Evolutionary conservation across 2,329 filamentous ascomycete species (phyloP).

Genomic region (Metarhizium anisopliae): DNA sequence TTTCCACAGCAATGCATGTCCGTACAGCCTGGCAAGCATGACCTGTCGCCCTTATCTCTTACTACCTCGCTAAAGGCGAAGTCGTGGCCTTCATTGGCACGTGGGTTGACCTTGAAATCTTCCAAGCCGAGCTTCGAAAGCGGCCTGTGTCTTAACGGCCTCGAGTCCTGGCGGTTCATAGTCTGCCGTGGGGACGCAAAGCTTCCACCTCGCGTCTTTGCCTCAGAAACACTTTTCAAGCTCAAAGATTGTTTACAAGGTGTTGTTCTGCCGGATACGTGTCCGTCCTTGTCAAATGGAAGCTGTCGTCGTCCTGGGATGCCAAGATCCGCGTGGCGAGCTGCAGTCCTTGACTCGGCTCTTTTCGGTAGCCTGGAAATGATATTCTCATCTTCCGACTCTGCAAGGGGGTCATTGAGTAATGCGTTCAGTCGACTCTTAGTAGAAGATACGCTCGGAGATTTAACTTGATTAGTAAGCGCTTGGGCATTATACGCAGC

Average conservation of each 20-base stretch:
- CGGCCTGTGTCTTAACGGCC: constrained; percentile 47
- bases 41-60: constrained; percentile 58
- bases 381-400: background rate
- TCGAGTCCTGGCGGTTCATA: background rate
- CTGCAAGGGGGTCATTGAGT: constrained; percentile 16
- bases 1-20: constrained; percentile 69
- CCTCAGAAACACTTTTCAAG: background rate
- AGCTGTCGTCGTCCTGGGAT: constrained; percentile 33
- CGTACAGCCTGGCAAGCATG: constrained; percentile 65
- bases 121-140: constrained; percentile 49
- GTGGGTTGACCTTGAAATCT: constrained; percentile 78
- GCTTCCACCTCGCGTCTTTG: background rate
- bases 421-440: constrained; percentile 24
- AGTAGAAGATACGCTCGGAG: constrained; percentile 4
- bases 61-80: constrained; percentile 71
- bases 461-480: constrained; percentile 5
- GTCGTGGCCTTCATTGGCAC: constrained; percentile 58
- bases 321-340: constrained; percentile 10
- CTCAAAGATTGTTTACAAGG: background rate
- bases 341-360: background rate
- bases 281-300: constrained; percentile 25
- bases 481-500: constrained; percentile 12
- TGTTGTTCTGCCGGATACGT: constrained; percentile 8
- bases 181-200: background rate
- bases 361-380: background rate